Conservation (phyloP, 495 filamentous ascomycete species). For the Hyaloscypha finlandica region DNA sequence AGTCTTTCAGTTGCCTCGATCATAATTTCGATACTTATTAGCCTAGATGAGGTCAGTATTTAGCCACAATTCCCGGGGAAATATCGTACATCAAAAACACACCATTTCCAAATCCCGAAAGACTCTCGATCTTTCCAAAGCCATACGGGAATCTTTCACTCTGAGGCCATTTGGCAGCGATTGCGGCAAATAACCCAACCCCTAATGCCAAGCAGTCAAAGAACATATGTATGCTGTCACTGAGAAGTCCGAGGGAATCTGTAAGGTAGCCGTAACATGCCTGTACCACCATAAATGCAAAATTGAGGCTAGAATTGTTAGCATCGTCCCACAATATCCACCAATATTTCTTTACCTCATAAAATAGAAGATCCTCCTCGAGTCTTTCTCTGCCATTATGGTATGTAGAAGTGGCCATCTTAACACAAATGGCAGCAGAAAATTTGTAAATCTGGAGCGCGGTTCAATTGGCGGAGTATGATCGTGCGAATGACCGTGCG, state of each 20-base stretch:
- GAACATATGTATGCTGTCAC: conserved; percentile 99
- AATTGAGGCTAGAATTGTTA: conserved; percentile 70
- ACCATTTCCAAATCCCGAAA: conserved; percentile 96
- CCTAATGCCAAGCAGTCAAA: conserved; percentile 95
- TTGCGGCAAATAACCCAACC: conserved; percentile 90
- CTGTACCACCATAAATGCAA: conserved; percentile 93
- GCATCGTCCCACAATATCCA: neutral
- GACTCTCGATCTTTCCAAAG: conserved; percentile 93
- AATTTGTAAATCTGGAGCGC: conserved; percentile 61
- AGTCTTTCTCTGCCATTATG: conserved; percentile 89
- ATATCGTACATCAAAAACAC: conserved; percentile 82
- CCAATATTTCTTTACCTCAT: conserved; percentile 65
- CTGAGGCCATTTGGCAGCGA: conserved; percentile 96
- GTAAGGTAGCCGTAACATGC: conserved; percentile 91
- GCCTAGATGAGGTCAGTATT: conserved; percentile 50
- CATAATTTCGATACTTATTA: conserved; percentile 96
- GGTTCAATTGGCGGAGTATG: conserved; percentile 32
- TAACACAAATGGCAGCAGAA: conserved; percentile 64
- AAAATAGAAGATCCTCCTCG: conserved; percentile 95
- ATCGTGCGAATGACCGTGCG: conserved; percentile 22
- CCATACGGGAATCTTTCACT: conserved; percentile 89
- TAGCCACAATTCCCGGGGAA: neutral
- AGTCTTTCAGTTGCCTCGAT: conserved; percentile 91
- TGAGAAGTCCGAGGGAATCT: conserved; percentile 89
- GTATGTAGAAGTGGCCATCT: conserved; percentile 77